These are phyloP conservation scores for Aspergillus carbonarius DNA, from an alignment of 2,329 filamentous ascomycete genomes.

Conservation along the genomic window DNA sequence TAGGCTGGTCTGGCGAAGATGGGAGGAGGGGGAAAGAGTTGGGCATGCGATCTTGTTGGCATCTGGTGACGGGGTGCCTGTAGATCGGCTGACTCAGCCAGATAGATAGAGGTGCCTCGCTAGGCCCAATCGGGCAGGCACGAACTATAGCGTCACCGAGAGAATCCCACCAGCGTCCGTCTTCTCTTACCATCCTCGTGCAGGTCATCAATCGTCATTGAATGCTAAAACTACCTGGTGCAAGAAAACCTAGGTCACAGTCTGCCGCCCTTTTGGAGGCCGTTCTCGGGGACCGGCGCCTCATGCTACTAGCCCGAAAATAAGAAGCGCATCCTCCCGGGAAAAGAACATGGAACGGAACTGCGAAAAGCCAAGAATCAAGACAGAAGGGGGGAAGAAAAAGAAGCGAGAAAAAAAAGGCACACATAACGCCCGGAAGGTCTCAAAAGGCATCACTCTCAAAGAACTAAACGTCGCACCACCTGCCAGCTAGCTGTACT, in stretches of 20 bases:
- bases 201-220: constrained; percentile 2
- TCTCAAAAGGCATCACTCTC: neutral
- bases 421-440: neutral
- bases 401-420: constrained; percentile 7
- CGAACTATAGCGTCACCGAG: neutral
- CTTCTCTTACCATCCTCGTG: neutral
- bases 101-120: neutral
- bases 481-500: constrained; percentile 32
- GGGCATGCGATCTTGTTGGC: neutral
- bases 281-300: constrained; percentile 5
- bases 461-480: neutral
- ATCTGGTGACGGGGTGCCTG: neutral
- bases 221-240: neutral
- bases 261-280: constrained; percentile 11
- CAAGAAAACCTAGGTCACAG: neutral
- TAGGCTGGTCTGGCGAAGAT: neutral
- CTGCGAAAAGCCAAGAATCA: neutral
- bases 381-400: neutral
- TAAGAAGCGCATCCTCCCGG: neutral
- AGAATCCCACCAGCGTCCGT: no score
- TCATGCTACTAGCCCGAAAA: constrained; percentile 10
- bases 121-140: neutral
- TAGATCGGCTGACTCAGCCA: constrained; percentile 3
- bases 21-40: neutral
- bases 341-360: neutral